Evolutionary conservation across 2,329 filamentous ascomycete genomes (phyloP).

Genomic region (Apiospora hydei): DNA sequence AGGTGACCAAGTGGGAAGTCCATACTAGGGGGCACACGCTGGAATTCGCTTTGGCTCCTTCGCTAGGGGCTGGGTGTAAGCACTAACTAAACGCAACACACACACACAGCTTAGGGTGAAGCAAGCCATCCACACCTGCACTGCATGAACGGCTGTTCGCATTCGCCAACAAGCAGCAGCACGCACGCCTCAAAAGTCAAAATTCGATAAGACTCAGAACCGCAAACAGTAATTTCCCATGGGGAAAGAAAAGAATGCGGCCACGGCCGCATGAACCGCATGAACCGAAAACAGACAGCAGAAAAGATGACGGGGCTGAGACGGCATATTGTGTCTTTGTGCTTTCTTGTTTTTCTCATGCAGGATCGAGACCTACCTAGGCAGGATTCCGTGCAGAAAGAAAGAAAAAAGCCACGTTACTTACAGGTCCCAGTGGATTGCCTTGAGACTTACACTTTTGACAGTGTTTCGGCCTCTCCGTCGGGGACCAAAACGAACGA

Average conservation of each 20-base stretch:
- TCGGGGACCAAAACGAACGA: background rate
- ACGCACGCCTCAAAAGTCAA: background rate
- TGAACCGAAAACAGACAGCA: background rate
- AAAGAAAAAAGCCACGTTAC: background rate
- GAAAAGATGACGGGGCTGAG: constrained; percentile 1
- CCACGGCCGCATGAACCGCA: too few species aligned
- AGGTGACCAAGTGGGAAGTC: too few species aligned
- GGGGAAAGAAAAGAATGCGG: background rate
- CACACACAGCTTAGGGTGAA: background rate
- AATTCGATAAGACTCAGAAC: background rate
- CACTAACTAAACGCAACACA: background rate
- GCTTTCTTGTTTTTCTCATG: background rate
- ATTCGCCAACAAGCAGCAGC: background rate
- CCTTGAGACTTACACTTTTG: background rate
- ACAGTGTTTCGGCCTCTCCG: constrained; percentile 1
- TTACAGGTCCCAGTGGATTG: background rate
- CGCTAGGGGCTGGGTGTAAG: background rate
- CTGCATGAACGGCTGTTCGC: background rate
- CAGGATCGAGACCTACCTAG: background rate
- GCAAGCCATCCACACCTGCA: background rate
- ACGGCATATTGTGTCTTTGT: background rate
- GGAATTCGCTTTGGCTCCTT: background rate
- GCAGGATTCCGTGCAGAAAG: background rate
- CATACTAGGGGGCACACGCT: too few species aligned
- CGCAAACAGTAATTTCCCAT: constrained; percentile 3